Conservation (phyloP, 2,329 filamentous ascomycete genomes). For the Pezicula neosporulosa region DNA sequence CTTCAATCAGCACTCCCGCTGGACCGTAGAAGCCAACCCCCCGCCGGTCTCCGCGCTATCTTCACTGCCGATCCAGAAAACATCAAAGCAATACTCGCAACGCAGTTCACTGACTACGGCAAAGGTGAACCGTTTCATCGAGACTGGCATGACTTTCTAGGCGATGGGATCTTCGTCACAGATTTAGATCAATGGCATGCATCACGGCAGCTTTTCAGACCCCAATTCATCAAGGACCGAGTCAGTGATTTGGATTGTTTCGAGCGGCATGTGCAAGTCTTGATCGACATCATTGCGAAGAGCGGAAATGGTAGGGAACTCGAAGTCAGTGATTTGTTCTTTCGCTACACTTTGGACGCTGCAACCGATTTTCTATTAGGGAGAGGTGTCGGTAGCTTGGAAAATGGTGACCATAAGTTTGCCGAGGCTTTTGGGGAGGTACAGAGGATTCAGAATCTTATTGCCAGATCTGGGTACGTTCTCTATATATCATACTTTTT, state of each 20-base stretch:
- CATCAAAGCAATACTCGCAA: constrained; percentile 85
- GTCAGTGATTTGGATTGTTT: constrained; percentile 79
- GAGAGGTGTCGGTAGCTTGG: constrained; percentile 59
- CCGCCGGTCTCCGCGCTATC: constrained; percentile 53
- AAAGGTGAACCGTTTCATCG: constrained; percentile 73
- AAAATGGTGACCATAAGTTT: constrained; percentile 60
- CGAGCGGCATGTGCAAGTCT: constrained; percentile 70
- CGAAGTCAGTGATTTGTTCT: constrained; percentile 75
- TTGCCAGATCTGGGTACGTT: constrained; percentile 57
- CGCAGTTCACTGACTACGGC: constrained; percentile 81
- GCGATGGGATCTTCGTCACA: constrained; percentile 75
- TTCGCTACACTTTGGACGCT: constrained; percentile 80
- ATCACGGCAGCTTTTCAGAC: constrained; percentile 76
- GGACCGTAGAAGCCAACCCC: constrained; percentile 56
- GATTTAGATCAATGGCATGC: constrained; percentile 78
- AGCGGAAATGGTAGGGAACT: constrained; percentile 56
- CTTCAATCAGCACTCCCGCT: constrained; percentile 40
- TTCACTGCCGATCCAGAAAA: constrained; percentile 85
- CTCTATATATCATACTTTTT: neutral
- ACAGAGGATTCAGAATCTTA: constrained; percentile 68
- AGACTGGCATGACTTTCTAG: constrained; percentile 74
- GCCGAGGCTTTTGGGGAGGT: constrained; percentile 80
- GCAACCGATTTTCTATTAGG: constrained; percentile 86
- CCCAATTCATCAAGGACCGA: constrained; percentile 83
- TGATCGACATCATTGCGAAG: constrained; percentile 66